Base-by-base conservation (phyloP, 2,329 filamentous ascomycete species). In the Fusarium marasasianum region DNA sequence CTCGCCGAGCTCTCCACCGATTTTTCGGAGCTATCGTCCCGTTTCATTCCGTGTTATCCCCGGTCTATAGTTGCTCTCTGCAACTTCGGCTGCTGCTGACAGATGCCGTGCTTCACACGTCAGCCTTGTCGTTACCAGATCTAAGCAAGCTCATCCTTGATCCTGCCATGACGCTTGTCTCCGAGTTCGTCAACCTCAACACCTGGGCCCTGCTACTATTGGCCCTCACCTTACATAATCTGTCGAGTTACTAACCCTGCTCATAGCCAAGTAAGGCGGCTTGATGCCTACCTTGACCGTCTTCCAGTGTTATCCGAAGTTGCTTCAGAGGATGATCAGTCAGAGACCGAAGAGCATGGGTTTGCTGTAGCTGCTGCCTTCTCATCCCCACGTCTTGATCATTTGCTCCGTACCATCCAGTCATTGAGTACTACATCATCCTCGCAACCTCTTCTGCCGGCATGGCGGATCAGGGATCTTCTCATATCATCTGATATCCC, bases 381-480 rank as follows among this genome's bases (percentile, higher is more conserved):
- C 57, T 83, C 87, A 71, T 87, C 87, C 26, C 86, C 88, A 33
- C 84, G 90, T 58, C 83, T 92, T 75, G 83, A 89, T 81, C 86
- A 91, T 60, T 84, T 97, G 44, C 88, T 95, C 74, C 85, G 84
- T 65, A 89, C 95, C 62, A 89, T 94, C 77, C 92, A 92, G 81
- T 86, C 90, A 6, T 83, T 97, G 20, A 95, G 93, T 26, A 90
- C 92, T 8, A 90, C 90, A 5, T 90, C 92, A 2, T 89, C 90
- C 6, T 90, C 91, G 10, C 87, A 88, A 59, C 85, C 90, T 38
- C 84, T 93, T 12, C 83, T 95, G n/a, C 83, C 90, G 6, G 81
- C 89, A 29, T 83, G 85, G 61, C 87, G 88, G 31, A 89, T 97
- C 67, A 87, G 87, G 66, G 82, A 83, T 20, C 84, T 95, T 38